A percentile compares a stretch with the other conserved stretches of the same genome.
Conservation (phyloP, 2,329 filamentous ascomycete species). For the Pyrenophora tritici-repentis region DNA sequence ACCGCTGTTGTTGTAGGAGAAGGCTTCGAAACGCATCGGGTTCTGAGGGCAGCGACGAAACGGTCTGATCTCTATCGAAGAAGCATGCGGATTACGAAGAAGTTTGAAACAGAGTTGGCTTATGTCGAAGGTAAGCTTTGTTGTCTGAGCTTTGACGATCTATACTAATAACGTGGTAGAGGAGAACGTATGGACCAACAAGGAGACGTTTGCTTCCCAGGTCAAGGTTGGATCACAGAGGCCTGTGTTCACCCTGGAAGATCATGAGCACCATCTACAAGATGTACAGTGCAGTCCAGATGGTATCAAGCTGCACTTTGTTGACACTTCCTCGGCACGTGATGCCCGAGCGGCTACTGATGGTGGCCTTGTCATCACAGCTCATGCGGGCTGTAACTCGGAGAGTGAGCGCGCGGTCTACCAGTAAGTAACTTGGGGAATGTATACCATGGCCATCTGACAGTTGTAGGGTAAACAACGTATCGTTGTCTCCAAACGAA, state of each 20-base stretch:
- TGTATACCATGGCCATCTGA: background rate
- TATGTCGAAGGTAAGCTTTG: slow-evolving; percentile 41
- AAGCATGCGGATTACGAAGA: slow-evolving; percentile 31
- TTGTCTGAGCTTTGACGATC: background rate
- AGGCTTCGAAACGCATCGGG: slow-evolving; percentile 20
- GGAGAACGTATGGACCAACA: slow-evolving; percentile 30
- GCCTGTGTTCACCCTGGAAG: slow-evolving; percentile 44
- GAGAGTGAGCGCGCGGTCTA: slow-evolving; percentile 45
- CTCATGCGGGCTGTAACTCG: slow-evolving; percentile 44
- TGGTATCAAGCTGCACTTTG: slow-evolving; percentile 39
- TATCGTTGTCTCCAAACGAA: slow-evolving; percentile 30
- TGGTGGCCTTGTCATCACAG: slow-evolving; percentile 45
- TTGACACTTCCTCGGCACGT: slow-evolving; percentile 26
- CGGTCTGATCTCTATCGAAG: slow-evolving; percentile 32
- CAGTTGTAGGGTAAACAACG: slow-evolving; percentile 27
- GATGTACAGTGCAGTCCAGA: slow-evolving; percentile 35
- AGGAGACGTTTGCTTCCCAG: slow-evolving; percentile 43
- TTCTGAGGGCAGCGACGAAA: slow-evolving; percentile 41
- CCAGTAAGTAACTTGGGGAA: slow-evolving; percentile 23
- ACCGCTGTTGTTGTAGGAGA: slow-evolving; percentile 4
- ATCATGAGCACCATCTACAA: slow-evolving; percentile 43
- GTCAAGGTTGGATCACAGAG: slow-evolving; percentile 39
- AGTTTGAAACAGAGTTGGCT: slow-evolving; percentile 34
- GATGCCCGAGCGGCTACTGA: slow-evolving; percentile 33
- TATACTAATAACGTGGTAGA: slow-evolving; percentile 15